These are phyloP conservation scores for Penicillium flavigenum DNA, from an alignment of 495 filamentous ascomycete species.

Conservation along the genomic window DNA sequence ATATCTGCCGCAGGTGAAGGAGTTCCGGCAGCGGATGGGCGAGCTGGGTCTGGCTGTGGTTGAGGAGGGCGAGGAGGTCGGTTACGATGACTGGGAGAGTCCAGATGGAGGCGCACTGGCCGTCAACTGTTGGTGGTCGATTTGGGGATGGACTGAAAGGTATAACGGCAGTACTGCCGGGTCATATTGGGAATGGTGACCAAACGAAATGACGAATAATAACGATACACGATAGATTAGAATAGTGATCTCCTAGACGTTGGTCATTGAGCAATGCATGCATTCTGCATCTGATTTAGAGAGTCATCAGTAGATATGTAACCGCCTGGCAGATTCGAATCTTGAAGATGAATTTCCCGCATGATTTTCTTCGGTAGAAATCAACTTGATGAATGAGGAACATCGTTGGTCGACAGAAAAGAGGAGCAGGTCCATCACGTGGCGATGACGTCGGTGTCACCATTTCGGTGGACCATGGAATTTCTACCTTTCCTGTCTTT, in stretches of 20 bases:
- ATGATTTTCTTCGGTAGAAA: not conserved
- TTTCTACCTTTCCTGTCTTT: not conserved
- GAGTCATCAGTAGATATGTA: no score
- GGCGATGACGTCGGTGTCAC: slow-evolving; percentile 22
- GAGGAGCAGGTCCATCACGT: slow-evolving; percentile 15
- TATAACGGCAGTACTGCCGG: slow-evolving; percentile 21
- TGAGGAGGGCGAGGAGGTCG: slow-evolving; percentile 62
- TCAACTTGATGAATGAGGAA: slow-evolving; percentile 5
- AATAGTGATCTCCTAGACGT: slow-evolving; percentile 23
- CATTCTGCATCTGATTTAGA: no score
- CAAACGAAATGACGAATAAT: slow-evolving; percentile 29
- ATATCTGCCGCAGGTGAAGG: slow-evolving; percentile 51
- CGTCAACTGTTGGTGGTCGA: slow-evolving; percentile 67
- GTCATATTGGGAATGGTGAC: slow-evolving; percentile 8
- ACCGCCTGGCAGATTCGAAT: no score
- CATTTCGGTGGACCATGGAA: not conserved
- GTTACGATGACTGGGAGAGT: slow-evolving; percentile 69
- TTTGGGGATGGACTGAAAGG: slow-evolving; percentile 57
- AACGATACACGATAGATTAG: slow-evolving; percentile 41
- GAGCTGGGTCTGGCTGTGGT: slow-evolving; percentile 51
- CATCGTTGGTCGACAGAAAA: slow-evolving; percentile 3
- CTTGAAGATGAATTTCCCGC: not conserved
- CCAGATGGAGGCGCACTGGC: slow-evolving; percentile 47
- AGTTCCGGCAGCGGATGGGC: slow-evolving; percentile 56
- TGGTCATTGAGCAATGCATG: slow-evolving; percentile 3